phyloP scores from a whole-genome alignment of 2,329 filamentous ascomycete genomes.

The Scopulariopsis brevicaulis region DNA sequence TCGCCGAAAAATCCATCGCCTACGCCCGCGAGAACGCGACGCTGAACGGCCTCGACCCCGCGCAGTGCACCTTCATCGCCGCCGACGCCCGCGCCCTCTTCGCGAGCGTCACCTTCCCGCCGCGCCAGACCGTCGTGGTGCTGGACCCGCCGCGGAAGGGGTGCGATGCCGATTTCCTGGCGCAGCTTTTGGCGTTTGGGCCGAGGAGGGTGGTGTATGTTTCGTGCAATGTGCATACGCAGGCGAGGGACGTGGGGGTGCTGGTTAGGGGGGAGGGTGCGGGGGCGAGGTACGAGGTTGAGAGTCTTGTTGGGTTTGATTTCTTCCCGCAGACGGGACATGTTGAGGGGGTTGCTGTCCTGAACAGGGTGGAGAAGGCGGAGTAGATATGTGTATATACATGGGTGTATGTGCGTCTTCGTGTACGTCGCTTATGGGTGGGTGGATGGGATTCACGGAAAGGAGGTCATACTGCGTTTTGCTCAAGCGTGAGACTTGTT shows the following conservation, averaged over 20 bases:
- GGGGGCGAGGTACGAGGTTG: conserved; percentile 61
- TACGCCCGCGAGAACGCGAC: conserved; percentile 69
- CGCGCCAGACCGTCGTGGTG: conserved; percentile 82
- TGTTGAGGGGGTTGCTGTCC: conserved; percentile 55
- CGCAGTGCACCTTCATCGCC: conserved; percentile 73
- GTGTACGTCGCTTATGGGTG: no score
- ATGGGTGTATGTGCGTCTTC: no score
- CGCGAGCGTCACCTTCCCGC: conserved; percentile 57
- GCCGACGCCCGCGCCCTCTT: conserved; percentile 83
- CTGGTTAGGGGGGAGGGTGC: conserved; percentile 56
- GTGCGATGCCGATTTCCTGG: conserved; percentile 75
- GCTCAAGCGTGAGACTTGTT: no score
- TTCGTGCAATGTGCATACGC: conserved; percentile 95
- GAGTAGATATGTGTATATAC: background rate
- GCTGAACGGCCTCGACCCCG: conserved; percentile 57
- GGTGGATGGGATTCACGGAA: no score
- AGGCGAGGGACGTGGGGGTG: conserved; percentile 84
- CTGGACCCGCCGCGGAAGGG: conserved; percentile 96
- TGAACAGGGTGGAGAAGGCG: conserved; percentile 39
- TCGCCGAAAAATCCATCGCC: conserved; percentile 65
- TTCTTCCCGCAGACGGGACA: conserved; percentile 87
- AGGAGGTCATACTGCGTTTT: no score
- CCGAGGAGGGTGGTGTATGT: conserved; percentile 83
- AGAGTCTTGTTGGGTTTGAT: conserved; percentile 86
- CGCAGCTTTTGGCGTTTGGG: conserved; percentile 66